These are phyloP conservation scores for Thermothielavioides terrestris DNA, from an alignment of 495 filamentous ascomycete genomes.

Conservation along the genomic window DNA sequence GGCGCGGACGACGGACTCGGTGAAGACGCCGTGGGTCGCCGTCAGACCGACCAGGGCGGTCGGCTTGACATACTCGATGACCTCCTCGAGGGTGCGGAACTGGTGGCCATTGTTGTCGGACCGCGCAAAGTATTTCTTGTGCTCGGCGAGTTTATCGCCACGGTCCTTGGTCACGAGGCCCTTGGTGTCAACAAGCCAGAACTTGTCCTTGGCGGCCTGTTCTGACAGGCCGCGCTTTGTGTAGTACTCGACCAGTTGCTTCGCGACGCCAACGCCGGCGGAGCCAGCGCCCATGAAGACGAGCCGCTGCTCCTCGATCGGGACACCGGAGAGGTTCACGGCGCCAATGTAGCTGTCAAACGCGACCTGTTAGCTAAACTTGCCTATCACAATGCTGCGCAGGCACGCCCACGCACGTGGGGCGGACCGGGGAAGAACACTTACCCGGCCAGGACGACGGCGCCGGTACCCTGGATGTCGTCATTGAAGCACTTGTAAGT, in stretches of 20 bases:
- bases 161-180: slow-evolving; percentile 91
- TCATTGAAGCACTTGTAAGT: slow-evolving; percentile 96
- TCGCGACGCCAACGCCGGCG: slow-evolving; percentile 92
- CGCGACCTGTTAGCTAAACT: too few species aligned
- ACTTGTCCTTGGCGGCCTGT: slow-evolving; percentile 78
- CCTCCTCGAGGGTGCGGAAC: slow-evolving; percentile 79
- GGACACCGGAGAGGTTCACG: slow-evolving; percentile 77
- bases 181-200: slow-evolving; percentile 96
- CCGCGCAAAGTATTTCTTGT: slow-evolving; percentile 97
- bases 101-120: slow-evolving; percentile 87
- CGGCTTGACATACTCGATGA: slow-evolving; percentile 88
- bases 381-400: neutral
- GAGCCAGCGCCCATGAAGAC: slow-evolving; percentile 96
- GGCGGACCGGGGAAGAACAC: slow-evolving; percentile 15
- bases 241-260: slow-evolving; percentile 94
- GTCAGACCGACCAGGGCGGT: slow-evolving; percentile 92
- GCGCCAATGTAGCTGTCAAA: slow-evolving; percentile 69
- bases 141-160: slow-evolving; percentile 86
- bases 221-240: slow-evolving; percentile 89
- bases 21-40: slow-evolving; percentile 91
- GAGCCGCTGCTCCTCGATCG: slow-evolving; percentile 81
- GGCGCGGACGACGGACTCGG: slow-evolving; percentile 71
- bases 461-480: slow-evolving; percentile 96
- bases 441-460: slow-evolving; percentile 82
- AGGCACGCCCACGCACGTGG: neutral